Base-by-base conservation (phyloP, 2,329 filamentous ascomycete genomes). In the Penicillium aurantiogriseum region DNA sequence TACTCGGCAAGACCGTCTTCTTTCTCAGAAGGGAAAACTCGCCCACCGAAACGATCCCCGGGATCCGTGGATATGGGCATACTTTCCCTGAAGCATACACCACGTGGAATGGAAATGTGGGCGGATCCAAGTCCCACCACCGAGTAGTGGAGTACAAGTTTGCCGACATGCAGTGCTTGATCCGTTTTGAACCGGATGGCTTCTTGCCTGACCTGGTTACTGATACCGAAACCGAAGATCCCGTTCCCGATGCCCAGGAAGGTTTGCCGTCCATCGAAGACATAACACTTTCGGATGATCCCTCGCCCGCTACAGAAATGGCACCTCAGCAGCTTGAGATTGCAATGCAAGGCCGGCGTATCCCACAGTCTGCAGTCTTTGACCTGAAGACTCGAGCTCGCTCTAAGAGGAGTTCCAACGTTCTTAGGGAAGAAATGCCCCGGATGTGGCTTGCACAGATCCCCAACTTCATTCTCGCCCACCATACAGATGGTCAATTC, bases 81-180 rank as follows among this genome's bases (percentile, higher is more conserved):
- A 80, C 83, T 0, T 90, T 91, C 61, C 85, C 85, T 0, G 85
- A 89, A 47, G 77, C 78, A 1, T 86, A 89, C 65, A 90, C 88
- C 0, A 83, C 78, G 0, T 90, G 87, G 86, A 81, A 83, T 10
- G 11, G 63, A 0, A 78, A 78, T 0, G 81, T 85, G 0, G 78
- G 76, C 45, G 76, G 78, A 0, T 89, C 86, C 0, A 73, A 72
- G 1, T 85, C 84, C 0, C 85, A 90, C 59, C 86, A 90, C 65
- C 78, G 87, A 2, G 66, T 90, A 8, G 64, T 90, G 1, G 71
- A 73, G 3, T 90, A 89, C 59, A 58, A 73, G 0, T 84, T 90
- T 62, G 84, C 77, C 0, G 81, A 76, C 1, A 65, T 86, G 11
- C 70, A 72, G 0, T 77, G 79, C 47, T 59, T 87, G 3, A 71